Conservation (phyloP, 1,139 yeast genomes). For the Suhomyces coccinellae region DNA sequence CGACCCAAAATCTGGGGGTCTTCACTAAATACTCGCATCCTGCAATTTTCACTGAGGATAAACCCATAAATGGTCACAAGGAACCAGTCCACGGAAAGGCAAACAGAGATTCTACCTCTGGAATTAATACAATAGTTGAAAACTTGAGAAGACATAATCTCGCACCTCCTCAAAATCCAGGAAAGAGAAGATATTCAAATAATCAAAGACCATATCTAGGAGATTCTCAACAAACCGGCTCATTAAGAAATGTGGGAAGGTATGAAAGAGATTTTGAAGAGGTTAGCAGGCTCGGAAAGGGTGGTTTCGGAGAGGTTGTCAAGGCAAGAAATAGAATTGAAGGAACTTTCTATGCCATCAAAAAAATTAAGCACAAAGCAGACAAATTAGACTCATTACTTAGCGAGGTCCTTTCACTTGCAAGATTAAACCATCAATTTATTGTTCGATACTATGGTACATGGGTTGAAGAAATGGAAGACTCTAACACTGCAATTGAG, state of each 20-base stretch:
- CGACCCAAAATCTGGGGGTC: conserved; percentile 4
- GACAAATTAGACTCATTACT: conserved; percentile 77
- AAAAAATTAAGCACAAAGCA: conserved; percentile 82
- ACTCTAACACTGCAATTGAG: conserved; percentile 19
- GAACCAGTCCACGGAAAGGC: neutral
- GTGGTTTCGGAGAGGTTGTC: conserved; percentile 97
- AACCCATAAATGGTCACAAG: neutral
- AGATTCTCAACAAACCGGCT: conserved; percentile 9
- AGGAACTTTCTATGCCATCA: conserved; percentile 92
- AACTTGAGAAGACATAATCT: conserved; percentile 5
- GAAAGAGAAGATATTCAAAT: conserved; percentile 22
- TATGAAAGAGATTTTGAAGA: conserved; percentile 82
- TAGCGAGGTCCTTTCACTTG: conserved; percentile 88
- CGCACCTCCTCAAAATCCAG: conserved; percentile 1
- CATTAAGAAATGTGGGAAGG: conserved; percentile 28
- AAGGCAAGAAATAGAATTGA: conserved; percentile 91
- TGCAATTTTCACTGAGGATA: neutral
- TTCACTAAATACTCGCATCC: conserved; percentile 4
- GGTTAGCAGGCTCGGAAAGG: conserved; percentile 86
- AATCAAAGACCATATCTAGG: conserved; percentile 8
- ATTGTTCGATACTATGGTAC: conserved; percentile 96
- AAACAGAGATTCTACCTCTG: neutral
- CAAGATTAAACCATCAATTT: conserved; percentile 90
- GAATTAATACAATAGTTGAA: conserved; percentile 1
- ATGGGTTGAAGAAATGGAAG: conserved; percentile 80